Evolutionary conservation across 805 yeast genomes (phyloP).

Genomic region (Candida easanensis): DNA sequence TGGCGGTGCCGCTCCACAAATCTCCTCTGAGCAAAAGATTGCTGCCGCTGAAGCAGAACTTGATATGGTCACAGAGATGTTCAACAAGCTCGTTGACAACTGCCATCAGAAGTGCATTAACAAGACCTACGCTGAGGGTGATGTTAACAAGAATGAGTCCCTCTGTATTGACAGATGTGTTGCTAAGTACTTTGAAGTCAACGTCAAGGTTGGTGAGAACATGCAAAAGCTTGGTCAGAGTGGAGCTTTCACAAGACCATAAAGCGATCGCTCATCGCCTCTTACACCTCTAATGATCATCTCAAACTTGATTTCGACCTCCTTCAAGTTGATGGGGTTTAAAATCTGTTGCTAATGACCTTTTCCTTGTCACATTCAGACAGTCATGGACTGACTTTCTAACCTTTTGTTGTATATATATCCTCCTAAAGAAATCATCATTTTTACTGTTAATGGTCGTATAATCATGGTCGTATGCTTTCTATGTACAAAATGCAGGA

Average conservation of each 20-base stretch:
- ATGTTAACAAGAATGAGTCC: constrained; percentile 74
- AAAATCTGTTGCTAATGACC: neutral
- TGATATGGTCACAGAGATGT: constrained; percentile 97
- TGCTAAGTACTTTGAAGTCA: constrained; percentile 89
- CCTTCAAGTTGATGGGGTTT: neutral
- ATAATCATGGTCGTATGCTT: neutral
- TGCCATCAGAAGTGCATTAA: constrained; percentile 86
- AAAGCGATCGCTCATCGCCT: neutral
- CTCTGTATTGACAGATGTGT: constrained; percentile 95
- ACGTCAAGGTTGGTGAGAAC: constrained; percentile 88
- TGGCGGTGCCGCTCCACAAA: constrained; percentile 72
- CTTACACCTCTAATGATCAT: neutral
- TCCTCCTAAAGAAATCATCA: no score
- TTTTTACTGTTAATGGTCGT: neutral
- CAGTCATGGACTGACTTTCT: neutral
- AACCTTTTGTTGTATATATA: neutral
- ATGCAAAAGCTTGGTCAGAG: constrained; percentile 51
- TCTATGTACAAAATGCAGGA: constrained; percentile 1
- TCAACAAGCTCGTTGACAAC: constrained; percentile 84
- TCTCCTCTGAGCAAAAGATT: constrained; percentile 71
- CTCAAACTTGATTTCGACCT: neutral
- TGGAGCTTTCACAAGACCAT: constrained; percentile 35
- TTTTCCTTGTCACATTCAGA: neutral
- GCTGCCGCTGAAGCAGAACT: constrained; percentile 95
- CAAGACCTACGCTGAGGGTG: constrained; percentile 63